These are phyloP conservation scores for Trichocomaceae sp. DNA, from an alignment of 2,329 filamentous ascomycete species.

Conservation along the genomic window DNA sequence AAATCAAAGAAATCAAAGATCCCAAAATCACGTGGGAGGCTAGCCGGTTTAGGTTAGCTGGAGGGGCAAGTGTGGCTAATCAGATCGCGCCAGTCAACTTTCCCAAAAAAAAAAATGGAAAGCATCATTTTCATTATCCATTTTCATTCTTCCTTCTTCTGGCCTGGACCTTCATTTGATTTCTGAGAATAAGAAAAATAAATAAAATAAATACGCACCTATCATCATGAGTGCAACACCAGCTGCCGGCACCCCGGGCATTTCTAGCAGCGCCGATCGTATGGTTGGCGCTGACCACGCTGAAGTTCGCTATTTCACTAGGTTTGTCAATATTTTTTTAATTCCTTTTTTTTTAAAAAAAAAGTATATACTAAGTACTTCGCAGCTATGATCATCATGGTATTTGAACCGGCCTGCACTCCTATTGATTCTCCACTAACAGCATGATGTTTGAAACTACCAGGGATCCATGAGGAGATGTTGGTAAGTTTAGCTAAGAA, in stretches of 20 bases:
- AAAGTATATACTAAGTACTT: constrained; percentile 15
- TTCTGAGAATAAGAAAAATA: not conserved
- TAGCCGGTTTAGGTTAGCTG: constrained; percentile 3
- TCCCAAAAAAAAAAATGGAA: constrained; percentile 13
- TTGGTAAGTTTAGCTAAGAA: constrained; percentile 55
- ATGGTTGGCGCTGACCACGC: constrained; percentile 71
- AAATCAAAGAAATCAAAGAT: not conserved
- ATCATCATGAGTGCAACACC: constrained; percentile 7
- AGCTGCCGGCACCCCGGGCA: constrained; percentile 9
- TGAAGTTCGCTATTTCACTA: constrained; percentile 99
- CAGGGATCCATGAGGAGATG: constrained; percentile 97
- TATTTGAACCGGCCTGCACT: constrained; percentile 36
- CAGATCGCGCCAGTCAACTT: not conserved
- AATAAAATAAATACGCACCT: no score
- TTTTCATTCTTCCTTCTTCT: not conserved
- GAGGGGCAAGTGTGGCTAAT: constrained; percentile 4
- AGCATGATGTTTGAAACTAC: not conserved
- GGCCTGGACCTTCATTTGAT: constrained; percentile 12
- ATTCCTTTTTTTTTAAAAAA: constrained; percentile 15
- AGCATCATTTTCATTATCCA: not conserved
- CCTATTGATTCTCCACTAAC: constrained; percentile 15
- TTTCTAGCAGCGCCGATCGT: constrained; percentile 40
- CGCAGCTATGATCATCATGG: constrained; percentile 95
- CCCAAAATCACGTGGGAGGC: constrained; percentile 20
- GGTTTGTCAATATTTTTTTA: constrained; percentile 48